A percentile compares a stretch with the other conserved stretches of the same genome.
phyloP scores from a whole-genome alignment of 2,329 filamentous ascomycete genomes.

The Cladosporium sp. region DNA sequence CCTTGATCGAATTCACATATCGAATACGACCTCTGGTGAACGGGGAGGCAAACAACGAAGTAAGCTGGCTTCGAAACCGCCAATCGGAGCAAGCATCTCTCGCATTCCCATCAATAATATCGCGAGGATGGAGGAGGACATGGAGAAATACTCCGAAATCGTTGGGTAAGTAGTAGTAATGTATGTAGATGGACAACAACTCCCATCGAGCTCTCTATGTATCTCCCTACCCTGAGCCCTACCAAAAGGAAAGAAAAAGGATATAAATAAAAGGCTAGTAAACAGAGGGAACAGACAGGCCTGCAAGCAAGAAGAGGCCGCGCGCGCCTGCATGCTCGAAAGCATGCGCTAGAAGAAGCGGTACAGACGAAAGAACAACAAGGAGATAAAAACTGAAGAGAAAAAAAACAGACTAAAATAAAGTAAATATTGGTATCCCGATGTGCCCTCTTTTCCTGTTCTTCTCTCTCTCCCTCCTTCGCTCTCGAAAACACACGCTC shows the following conservation, averaged over 20 bases:
- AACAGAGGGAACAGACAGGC: not conserved
- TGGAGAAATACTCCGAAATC: no score
- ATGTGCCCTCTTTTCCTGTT: not conserved
- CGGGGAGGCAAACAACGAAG: no score
- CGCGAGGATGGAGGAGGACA: no score
- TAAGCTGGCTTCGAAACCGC: no score
- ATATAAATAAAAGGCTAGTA: not conserved
- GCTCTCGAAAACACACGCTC: not conserved
- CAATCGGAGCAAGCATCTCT: no score
- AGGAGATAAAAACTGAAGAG: not conserved
- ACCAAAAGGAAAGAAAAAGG: not conserved
- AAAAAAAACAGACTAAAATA: conserved; percentile 2
- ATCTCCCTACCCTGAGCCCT: not conserved
- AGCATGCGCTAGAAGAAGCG: not conserved
- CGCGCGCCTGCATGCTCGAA: not conserved
- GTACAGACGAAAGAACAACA: not conserved
- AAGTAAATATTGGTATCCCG: conserved; percentile 12
- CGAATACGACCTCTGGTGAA: no score
- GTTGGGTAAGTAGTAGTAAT: not conserved
- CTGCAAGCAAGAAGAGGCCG: not conserved
- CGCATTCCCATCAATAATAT: no score
- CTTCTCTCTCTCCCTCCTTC: not conserved
- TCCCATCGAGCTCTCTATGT: not conserved
- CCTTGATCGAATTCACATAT: no score
- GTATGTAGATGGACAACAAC: not conserved